These are phyloP conservation scores for Adenanthera pavonina DNA, from an alignment of 306 rosid genomes.

Conservation along the genomic window DNA sequence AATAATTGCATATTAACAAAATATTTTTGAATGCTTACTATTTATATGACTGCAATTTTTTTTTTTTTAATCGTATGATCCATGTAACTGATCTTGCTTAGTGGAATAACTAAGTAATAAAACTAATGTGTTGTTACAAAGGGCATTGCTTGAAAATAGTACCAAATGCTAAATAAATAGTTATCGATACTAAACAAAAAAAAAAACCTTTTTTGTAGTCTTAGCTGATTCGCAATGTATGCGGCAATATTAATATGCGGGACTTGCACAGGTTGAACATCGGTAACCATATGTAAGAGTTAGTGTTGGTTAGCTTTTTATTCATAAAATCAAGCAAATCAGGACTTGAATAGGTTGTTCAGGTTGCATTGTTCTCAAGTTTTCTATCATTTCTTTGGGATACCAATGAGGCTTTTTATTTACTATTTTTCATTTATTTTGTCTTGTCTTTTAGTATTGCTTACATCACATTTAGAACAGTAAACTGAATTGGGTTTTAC, in stretches of 20 bases:
- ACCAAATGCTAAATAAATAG: neutral
- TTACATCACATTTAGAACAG: conserved; percentile 23
- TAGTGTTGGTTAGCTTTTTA: neutral
- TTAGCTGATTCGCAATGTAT: neutral
- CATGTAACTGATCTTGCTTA: no score
- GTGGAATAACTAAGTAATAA: no score
- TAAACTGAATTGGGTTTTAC: conserved; percentile 47
- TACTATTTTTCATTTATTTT: neutral
- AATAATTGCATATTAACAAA: neutral
- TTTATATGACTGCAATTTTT: neutral
- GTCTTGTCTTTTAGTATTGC: neutral
- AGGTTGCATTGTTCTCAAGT: neutral
- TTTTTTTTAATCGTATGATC: no score
- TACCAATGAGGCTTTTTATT: neutral
- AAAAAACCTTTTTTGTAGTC: neutral
- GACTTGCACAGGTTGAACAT: neutral
- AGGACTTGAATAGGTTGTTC: neutral
- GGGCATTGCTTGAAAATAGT: neutral
- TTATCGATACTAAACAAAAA: neutral
- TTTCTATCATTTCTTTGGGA: neutral
- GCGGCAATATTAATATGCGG: neutral
- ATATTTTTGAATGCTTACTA: neutral
- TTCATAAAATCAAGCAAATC: neutral
- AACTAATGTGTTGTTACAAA: no score
- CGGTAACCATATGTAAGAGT: neutral